Percentiles rank a stretch among this genome's conserved stretches.
Conservation (phyloP, 1,284 basidiomycete genomes). For the Ustilago trichophora region DNA sequence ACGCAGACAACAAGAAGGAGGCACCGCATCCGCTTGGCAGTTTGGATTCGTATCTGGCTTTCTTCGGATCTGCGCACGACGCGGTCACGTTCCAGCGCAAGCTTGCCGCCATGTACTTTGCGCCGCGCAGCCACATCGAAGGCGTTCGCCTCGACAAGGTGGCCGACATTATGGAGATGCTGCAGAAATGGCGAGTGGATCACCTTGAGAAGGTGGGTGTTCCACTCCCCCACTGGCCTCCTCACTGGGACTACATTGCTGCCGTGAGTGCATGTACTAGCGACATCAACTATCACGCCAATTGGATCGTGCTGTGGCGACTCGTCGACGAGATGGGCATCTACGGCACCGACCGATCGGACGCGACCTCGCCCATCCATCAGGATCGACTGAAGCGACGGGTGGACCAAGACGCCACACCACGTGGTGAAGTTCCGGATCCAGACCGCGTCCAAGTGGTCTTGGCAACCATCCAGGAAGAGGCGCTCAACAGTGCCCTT, state of each 20-base stretch:
- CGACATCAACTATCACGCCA: conserved; percentile 85
- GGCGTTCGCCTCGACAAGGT: conserved; percentile 79
- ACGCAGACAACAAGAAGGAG: conserved; percentile 30
- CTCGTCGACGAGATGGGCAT: conserved; percentile 82
- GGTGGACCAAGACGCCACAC: background rate
- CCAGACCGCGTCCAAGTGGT: conserved; percentile 44
- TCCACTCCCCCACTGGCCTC: conserved; percentile 75
- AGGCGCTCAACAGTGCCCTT: conserved; percentile 82
- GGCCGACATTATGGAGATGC: conserved; percentile 72
- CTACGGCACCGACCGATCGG: conserved; percentile 35
- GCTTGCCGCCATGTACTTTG: conserved; percentile 81
- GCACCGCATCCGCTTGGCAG: conserved; percentile 30
- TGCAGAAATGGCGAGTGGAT: conserved; percentile 78
- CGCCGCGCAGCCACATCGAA: conserved; percentile 76
- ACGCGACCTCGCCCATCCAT: conserved; percentile 35
- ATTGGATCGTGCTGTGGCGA: conserved; percentile 73
- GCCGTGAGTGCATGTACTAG: conserved; percentile 79
- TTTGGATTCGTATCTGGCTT: conserved; percentile 38
- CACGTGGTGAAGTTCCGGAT: conserved; percentile 23
- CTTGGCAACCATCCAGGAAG: conserved; percentile 69
- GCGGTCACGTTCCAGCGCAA: conserved; percentile 74
- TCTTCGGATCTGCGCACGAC: conserved; percentile 30
- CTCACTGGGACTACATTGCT: conserved; percentile 87
- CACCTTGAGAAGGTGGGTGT: conserved; percentile 82
- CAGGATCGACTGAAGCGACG: conserved; percentile 24